Evolutionary conservation across 257 asterid genomes (phyloP).

Genomic region (Solanum lycopersicoides): DNA sequence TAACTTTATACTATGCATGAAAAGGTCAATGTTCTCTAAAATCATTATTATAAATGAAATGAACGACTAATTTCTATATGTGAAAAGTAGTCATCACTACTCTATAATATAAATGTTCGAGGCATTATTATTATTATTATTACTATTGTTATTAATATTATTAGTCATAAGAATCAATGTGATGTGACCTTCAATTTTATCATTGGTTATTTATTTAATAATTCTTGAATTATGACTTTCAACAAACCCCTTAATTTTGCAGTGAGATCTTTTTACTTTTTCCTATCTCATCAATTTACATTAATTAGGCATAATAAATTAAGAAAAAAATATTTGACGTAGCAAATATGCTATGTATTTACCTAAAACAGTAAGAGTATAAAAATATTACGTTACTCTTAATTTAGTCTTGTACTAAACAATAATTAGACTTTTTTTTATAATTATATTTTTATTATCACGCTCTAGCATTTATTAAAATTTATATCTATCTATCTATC

Average conservation of each 20-base stretch:
- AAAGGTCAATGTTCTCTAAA: neutral
- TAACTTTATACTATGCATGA: neutral
- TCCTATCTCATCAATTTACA: neutral
- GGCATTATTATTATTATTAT: neutral
- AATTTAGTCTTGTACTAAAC: too few relatives aligned
- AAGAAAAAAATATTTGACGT: neutral
- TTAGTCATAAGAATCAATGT: slow-evolving; percentile 1
- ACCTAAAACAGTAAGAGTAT: too few relatives aligned
- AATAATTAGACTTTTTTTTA: too few relatives aligned
- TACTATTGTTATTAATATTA: neutral
- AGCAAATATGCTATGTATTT: neutral
- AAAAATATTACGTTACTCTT: too few relatives aligned
- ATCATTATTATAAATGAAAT: neutral
- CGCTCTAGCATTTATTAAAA: too few relatives aligned
- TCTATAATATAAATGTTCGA: neutral
- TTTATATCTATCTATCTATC: too few relatives aligned
- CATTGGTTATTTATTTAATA: neutral
- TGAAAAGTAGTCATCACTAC: neutral
- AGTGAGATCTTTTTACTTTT: neutral
- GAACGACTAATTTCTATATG: neutral
- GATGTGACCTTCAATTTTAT: slow-evolving; percentile 12
- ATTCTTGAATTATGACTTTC: neutral
- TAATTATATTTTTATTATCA: too few relatives aligned
- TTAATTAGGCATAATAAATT: neutral
- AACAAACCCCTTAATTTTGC: neutral